phyloP scores from a whole-genome alignment of 208 protist genomes.

The Trypanosoma scelopori region DNA sequence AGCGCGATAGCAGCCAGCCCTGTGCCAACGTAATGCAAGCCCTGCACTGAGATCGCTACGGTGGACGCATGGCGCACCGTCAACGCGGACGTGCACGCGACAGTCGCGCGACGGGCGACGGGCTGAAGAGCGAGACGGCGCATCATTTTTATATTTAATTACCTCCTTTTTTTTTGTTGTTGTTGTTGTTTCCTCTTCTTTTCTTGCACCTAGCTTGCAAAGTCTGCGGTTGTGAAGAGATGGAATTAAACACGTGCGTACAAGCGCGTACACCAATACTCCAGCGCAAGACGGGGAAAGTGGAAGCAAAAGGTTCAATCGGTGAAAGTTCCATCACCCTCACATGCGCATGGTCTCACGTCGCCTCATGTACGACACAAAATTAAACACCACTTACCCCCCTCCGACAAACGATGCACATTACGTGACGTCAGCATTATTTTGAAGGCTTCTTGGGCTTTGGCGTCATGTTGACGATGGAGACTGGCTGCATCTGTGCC shows the following conservation, averaged over 20 bases:
- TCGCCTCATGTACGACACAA: no score
- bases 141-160: constrained; percentile 52
- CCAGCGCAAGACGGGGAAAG: no score
- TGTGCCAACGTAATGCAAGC: constrained; percentile 87
- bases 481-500: constrained; percentile 14
- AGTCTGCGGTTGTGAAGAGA: background rate
- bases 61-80: constrained; percentile 65
- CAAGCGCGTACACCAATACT: no score
- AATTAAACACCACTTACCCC: no score
- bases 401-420: no score
- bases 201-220: no score
- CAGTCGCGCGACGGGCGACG: constrained; percentile 37
- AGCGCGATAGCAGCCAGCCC: constrained; percentile 86
- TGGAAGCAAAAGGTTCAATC: background rate
- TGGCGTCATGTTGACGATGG: constrained; percentile 77
- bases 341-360: no score
- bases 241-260: no score
- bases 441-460: constrained; percentile 30
- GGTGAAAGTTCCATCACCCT: no score
- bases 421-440: constrained; percentile 13
- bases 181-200: no score
- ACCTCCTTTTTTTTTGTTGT: background rate
- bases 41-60: constrained; percentile 82
- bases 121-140: constrained; percentile 67
- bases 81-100: constrained; percentile 34